phyloP scores from a whole-genome alignment of 306 rosid genomes.

The Cucumis hystrix region DNA sequence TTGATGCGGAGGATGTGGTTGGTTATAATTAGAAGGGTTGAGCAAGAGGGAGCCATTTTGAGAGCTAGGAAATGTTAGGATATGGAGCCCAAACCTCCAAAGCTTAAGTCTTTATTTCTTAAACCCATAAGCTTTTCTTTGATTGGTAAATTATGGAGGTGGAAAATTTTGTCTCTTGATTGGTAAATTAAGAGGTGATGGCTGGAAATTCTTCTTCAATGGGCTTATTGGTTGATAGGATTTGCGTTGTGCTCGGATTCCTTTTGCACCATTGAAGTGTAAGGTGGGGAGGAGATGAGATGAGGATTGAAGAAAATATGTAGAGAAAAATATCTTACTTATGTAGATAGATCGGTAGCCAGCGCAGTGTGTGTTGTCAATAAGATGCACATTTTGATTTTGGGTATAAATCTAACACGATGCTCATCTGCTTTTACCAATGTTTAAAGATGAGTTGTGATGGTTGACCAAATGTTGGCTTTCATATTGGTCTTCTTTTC shows the following conservation, averaged over 20 bases:
- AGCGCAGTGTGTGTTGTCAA: not conserved
- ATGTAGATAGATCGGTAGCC: conserved; percentile 2
- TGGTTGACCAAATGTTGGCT: not conserved
- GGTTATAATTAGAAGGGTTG: too few relatives aligned
- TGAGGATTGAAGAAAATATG: not conserved
- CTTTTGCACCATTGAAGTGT: conserved; percentile 32
- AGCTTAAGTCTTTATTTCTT: too few relatives aligned
- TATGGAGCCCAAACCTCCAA: too few relatives aligned
- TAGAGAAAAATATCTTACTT: not conserved
- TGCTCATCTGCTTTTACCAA: not conserved
- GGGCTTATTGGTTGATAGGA: too few relatives aligned
- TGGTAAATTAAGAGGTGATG: too few relatives aligned
- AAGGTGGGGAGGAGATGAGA: not conserved
- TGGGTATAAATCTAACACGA: not conserved
- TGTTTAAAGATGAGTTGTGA: not conserved
- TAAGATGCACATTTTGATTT: conserved; percentile 2
- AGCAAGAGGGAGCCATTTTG: too few relatives aligned
- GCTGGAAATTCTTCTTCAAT: too few relatives aligned
- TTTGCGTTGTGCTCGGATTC: conserved; percentile 41
- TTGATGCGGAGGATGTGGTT: too few relatives aligned
- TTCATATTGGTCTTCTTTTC: not conserved
- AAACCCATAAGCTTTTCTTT: too few relatives aligned
- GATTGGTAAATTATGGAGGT: too few relatives aligned
- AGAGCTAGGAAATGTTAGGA: too few relatives aligned
- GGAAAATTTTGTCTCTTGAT: too few relatives aligned